Evolutionary conservation across 306 rosid genomes (phyloP).

Genomic region (Fragaria vesca): DNA sequence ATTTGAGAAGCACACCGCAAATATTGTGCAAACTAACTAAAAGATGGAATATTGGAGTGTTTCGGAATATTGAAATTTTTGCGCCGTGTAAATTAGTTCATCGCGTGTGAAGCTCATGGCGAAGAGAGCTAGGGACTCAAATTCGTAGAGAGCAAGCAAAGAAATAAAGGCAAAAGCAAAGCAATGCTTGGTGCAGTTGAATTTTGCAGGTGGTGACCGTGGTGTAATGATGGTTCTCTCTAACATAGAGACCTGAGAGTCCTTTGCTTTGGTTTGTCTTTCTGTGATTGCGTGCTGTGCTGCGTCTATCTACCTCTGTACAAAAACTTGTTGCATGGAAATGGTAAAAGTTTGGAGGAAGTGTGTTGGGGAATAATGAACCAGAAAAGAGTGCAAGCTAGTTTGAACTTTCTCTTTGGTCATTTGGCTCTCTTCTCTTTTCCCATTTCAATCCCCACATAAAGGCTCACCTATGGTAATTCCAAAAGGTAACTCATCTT

Average conservation of each 20-base stretch:
- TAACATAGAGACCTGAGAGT: not conserved
- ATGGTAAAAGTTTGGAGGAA: conserved; percentile 23
- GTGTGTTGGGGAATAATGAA: conserved; percentile 22
- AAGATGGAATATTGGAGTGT: too few species aligned
- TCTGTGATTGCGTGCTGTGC: conserved; percentile 45
- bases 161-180: not conserved
- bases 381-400: not conserved
- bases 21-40: too few species aligned
- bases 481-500: conserved; percentile 4
- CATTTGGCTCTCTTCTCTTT: not conserved
- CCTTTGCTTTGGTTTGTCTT: conserved; percentile 22
- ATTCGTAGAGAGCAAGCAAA: conserved; percentile 5
- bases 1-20: too few species aligned
- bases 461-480: not conserved
- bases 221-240: conserved; percentile 6
- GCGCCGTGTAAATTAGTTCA: too few species aligned
- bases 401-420: not conserved
- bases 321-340: not conserved
- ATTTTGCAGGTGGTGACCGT: not conserved
- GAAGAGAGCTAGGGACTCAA: not conserved
- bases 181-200: not conserved
- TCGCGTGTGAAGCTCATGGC: too few species aligned
- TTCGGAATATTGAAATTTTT: too few species aligned
- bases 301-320: not conserved
- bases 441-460: not conserved